Base-by-base conservation (phyloP, 1,284 basidiomycete genomes). In the Fomitopsis palustris region DNA sequence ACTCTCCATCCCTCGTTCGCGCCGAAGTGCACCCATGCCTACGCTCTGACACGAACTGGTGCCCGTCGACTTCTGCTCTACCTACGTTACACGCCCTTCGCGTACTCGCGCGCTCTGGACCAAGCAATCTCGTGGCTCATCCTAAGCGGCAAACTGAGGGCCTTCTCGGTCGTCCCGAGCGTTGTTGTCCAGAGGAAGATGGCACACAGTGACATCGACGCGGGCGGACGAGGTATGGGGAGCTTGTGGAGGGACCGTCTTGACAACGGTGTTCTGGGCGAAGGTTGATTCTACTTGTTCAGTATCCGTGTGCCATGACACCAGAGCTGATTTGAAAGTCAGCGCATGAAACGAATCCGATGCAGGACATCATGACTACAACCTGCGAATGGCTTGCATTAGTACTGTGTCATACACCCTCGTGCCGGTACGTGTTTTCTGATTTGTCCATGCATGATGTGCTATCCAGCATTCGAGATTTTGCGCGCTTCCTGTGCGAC, bases 71-170 rank as follows among this genome's bases (percentile, higher is more conserved):
- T 88, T 7, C 72, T 84, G 2, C 73, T 77, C 10, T 80, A 88
- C 64, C 75, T 89, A 6, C 77, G 74, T 0, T 74, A 86, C 62
- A 76, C 84, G 21, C 84, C 81, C 0, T 92, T 92, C 65, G 86
- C 87, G 0, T 92, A 90, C 66, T 88, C 88, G 2, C 84, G 91
- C 10, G 87, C 90, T 0, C 79, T 90, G 57, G 87, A 93, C 64
- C 88, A 91, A 64, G 89, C 87, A 4, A 74, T 88, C 25, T 77
- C 86, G 1, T 91, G 88, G 84, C 78, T 93, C 27, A 77, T 92
- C 16, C 69, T 76, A 62, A 82, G 76, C 54, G 77, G 78, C 7
- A 75, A 83, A 41, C 61, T 90, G 38, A 80, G 76, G 52, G 77
- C 81, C 35, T 90, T 79, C 64, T 87, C 85, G 0, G 69, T 89